Conservation (phyloP, 2,329 filamentous ascomycete species). For the Pseudocercospora musae region DNA sequence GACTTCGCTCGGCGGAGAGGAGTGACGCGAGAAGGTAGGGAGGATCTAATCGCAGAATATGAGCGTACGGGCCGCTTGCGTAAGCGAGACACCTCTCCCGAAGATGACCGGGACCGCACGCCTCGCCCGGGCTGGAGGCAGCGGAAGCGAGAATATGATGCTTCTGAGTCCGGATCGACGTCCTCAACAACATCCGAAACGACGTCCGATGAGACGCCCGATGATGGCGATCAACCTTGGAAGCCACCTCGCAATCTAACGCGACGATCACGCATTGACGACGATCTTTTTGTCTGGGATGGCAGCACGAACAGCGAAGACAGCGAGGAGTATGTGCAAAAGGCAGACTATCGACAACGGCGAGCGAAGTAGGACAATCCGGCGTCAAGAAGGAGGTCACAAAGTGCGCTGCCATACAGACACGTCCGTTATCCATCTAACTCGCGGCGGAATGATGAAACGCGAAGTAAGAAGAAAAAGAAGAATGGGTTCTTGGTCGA, state of each 20-base stretch:
- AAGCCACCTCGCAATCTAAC: not conserved
- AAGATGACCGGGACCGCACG: conserved; percentile 10
- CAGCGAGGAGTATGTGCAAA: not conserved
- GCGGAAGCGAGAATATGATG: not conserved
- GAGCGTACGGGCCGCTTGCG: conserved; percentile 25
- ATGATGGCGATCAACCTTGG: not conserved
- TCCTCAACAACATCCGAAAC: not conserved
- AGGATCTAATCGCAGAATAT: conserved; percentile 23
- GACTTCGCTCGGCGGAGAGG: conserved; percentile 12
- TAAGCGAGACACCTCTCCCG: conserved; percentile 10
- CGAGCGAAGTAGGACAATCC: not conserved
- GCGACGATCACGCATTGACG: not conserved
- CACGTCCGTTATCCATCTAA: not conserved
- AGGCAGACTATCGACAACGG: not conserved
- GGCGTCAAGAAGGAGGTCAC: not conserved
- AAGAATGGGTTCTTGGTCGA: conserved; percentile 7
- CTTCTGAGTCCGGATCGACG: conserved; percentile 3
- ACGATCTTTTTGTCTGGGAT: not conserved
- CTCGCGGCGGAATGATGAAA: not conserved
- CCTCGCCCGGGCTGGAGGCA: not conserved
- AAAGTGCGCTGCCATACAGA: not conserved
- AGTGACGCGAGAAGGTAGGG: conserved; percentile 16
- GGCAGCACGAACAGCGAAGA: not conserved
- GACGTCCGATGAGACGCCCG: not conserved
- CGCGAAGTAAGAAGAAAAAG: not conserved